Conservation (phyloP, 139 green algal species). For the Chlorella ohadii region DNA sequence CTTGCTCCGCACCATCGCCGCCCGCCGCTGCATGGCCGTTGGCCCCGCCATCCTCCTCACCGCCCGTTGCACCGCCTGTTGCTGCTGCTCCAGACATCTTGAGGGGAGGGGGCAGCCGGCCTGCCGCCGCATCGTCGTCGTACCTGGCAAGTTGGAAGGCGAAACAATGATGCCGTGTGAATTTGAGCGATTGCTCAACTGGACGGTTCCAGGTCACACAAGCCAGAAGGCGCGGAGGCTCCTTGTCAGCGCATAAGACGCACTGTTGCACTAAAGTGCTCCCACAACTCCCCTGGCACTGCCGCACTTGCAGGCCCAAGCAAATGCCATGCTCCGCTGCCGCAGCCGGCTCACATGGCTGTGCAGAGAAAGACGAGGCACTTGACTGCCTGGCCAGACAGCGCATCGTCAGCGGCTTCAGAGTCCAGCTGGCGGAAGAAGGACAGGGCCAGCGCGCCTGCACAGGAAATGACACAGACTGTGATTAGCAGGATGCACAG, state of each 20-base stretch:
- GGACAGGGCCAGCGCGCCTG: conserved; percentile 55
- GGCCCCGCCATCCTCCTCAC: conserved; percentile 3
- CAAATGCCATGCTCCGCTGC: too few relatives aligned
- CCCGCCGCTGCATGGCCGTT: conserved; percentile 21
- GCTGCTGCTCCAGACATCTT: conserved; percentile 4
- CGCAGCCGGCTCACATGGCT: too few relatives aligned
- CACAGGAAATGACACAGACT: too few relatives aligned
- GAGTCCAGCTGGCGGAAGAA: conserved; percentile 77
- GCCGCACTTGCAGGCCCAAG: too few relatives aligned
- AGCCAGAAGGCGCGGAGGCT: too few relatives aligned
- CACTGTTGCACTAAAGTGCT: too few relatives aligned
- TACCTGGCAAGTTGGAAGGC: conserved; percentile 41
- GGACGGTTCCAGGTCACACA: too few relatives aligned
- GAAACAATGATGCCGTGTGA: too few relatives aligned
- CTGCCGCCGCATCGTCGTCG: conserved; percentile 41
- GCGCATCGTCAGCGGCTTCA: conserved; percentile 72
- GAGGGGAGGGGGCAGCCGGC: conserved; percentile 16
- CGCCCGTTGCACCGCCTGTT: background rate
- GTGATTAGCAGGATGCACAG: too few relatives aligned
- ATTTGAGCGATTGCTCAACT: too few relatives aligned
- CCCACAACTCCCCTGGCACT: too few relatives aligned
- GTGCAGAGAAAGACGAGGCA: conserved; percentile 78
- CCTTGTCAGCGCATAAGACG: too few relatives aligned
- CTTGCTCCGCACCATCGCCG: conserved; percentile 17
- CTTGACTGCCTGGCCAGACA: conserved; percentile 82